A percentile compares a stretch with the other conserved stretches of the same genome.
These are phyloP conservation scores for Scheffersomyces stambukii DNA, from an alignment of 1,139 yeast genomes.

Conservation along the genomic window DNA sequence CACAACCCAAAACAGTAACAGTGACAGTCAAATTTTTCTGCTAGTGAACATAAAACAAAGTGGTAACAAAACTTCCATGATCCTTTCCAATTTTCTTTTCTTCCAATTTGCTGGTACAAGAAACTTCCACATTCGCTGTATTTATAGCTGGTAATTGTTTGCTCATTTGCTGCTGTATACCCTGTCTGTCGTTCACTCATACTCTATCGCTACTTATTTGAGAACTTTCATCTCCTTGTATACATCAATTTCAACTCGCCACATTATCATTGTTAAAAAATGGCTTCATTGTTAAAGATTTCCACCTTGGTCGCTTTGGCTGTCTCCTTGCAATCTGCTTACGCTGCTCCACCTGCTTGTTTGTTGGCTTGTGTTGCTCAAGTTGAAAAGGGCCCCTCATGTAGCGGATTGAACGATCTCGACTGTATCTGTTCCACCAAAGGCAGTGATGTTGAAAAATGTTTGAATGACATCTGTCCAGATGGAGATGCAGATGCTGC, in stretches of 20 bases:
- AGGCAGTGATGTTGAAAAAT: constrained; percentile 45
- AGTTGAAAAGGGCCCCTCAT: constrained; percentile 54
- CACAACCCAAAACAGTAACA: no score
- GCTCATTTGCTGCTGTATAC: no score
- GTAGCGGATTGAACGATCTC: constrained; percentile 58
- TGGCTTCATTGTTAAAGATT: constrained; percentile 21
- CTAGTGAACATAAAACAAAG: no score
- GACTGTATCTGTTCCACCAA: constrained; percentile 61
- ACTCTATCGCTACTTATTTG: no score
- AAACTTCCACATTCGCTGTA: no score
- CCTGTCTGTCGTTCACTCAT: no score
- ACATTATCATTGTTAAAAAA: constrained; percentile 3
- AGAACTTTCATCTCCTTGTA: background rate
- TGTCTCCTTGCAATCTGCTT: constrained; percentile 42
- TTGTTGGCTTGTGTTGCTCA: constrained; percentile 80
- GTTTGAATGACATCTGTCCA: constrained; percentile 68
- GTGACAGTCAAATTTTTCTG: no score
- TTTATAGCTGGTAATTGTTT: no score
- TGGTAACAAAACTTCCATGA: no score
- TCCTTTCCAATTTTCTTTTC: no score
- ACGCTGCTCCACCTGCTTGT: constrained; percentile 88
- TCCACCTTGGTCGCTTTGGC: constrained; percentile 50
- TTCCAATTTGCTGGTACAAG: no score
- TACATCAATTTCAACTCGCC: background rate
- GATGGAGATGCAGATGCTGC: constrained; percentile 55